phyloP scores from a whole-genome alignment of 2,329 filamentous ascomycete genomes.

The Botrytis pseudocinerea region DNA sequence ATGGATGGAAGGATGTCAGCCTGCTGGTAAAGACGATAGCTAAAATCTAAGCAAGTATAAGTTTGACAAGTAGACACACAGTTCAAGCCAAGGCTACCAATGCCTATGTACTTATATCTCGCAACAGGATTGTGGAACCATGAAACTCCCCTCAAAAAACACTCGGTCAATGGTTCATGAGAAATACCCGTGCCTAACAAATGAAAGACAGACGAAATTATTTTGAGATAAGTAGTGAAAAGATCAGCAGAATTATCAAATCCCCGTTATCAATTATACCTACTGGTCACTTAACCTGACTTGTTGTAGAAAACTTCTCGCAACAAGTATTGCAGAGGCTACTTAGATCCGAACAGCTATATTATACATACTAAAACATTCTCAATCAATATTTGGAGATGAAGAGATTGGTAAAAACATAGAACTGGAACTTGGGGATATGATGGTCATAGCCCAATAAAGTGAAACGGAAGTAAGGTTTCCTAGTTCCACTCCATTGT shows the following conservation, averaged over 20 bases:
- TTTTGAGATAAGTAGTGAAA: background rate
- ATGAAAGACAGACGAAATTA: constrained; percentile 13
- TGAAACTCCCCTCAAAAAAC: constrained; percentile 2
- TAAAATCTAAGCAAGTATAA: background rate
- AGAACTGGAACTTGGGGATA: background rate
- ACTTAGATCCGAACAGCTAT: background rate
- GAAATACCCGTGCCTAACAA: constrained; percentile 1
- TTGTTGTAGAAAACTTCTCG: background rate
- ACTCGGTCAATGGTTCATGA: background rate
- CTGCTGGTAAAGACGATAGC: background rate
- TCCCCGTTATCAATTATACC: background rate
- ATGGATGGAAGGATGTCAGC: background rate
- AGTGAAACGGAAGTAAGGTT: constrained; percentile 7
- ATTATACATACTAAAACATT: background rate
- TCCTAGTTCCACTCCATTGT: constrained; percentile 1
- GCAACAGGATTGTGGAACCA: background rate
- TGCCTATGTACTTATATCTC: constrained; percentile 10
- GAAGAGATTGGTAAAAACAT: background rate
- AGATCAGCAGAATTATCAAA: background rate
- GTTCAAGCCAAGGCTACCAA: background rate
- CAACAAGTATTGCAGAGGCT: background rate
- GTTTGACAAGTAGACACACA: background rate
- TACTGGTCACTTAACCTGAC: background rate
- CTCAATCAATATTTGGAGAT: background rate
- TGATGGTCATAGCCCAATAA: constrained; percentile 19